Base-by-base conservation (phyloP, 805 yeast species). In the Crinitomyces ghanaensis region DNA sequence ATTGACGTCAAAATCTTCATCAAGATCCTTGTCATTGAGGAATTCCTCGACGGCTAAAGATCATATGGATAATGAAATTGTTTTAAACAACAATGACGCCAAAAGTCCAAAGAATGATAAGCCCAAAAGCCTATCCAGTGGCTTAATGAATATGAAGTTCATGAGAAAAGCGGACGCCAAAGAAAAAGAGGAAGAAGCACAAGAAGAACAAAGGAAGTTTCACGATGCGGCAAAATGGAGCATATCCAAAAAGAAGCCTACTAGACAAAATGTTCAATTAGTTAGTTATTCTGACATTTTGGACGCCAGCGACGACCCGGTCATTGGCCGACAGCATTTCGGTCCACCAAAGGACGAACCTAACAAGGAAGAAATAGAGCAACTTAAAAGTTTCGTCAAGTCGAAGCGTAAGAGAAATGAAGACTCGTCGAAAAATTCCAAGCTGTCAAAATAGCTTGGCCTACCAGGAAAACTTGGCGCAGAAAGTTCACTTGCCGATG, bases 111-210 rank as follows among this genome's bases (percentile, higher is more conserved):
- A n/a, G n/a, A n/a, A n/a, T n/a, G n/a, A n/a, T n/a, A n/a, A n/a
- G n/a, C n/a, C n/a, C n/a, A n/a, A n/a, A n/a, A n/a, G n/a, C n/a
- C n/a, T n/a, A n/a, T n/a, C n/a, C n/a, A n/a, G n/a, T n/a, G n/a
- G n/a, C n/a, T n/a, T n/a, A n/a, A 40, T 40, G 3, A 46, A 52
- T 4, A 51, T 37, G 15, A 15, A 45, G 39, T 35, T 56, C 25
- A 58, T 59, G 50, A 30, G 43, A 29, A 44, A 37, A 26, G 49
- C 54, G 3, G 33, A 33, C 6, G 46, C 53, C 15, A 55, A 52
- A 33, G 51, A 56, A 15, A 48, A 51, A 18, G 53, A 63, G 5
- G 53, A 48, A 19, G 44, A 49, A 13, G 46, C 46, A 28, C 49
- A 46, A 24, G 41, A 37, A 26, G 43, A 37, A 22, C 39, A 40